Evolutionary conservation across 306 rosid genomes (phyloP).

Genomic region (Purshia tridentata): DNA sequence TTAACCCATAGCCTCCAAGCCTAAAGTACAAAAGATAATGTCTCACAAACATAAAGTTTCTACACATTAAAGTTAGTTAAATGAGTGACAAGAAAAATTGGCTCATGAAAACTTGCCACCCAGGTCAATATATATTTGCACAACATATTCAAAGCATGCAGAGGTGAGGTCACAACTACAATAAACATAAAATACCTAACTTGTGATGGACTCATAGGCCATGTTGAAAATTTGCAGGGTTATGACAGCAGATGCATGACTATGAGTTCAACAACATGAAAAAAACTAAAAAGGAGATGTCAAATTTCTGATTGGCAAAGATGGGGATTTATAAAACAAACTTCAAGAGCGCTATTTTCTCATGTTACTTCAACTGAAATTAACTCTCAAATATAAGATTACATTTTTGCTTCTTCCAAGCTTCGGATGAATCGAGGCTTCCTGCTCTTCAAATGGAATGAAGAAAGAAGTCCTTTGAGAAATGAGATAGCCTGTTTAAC

Average conservation of each 20-base stretch:
- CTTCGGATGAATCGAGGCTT: slow-evolving; percentile 68
- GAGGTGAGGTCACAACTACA: neutral
- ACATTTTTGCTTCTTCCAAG: slow-evolving; percentile 97
- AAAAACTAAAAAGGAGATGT: neutral
- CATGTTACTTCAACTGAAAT: slow-evolving; percentile 1
- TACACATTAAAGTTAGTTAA: neutral
- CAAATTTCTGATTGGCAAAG: neutral
- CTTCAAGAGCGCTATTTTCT: neutral
- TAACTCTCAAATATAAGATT: slow-evolving; percentile 12
- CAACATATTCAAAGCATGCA: neutral
- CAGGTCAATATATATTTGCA: slow-evolving; percentile 2
- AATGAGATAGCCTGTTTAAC: slow-evolving; percentile 79
- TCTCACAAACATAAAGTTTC: neutral
- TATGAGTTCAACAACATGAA: neutral
- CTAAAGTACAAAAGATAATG: neutral
- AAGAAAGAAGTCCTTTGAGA: slow-evolving; percentile 85
- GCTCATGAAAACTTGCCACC: slow-evolving; percentile 16
- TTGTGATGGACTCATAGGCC: slow-evolving; percentile 4
- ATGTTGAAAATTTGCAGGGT: neutral
- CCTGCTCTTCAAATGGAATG: slow-evolving; percentile 87
- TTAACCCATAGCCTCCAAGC: slow-evolving; percentile 9
- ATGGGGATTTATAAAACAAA: neutral
- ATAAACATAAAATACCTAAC: slow-evolving; percentile 19
- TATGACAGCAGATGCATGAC: neutral
- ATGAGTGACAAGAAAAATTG: slow-evolving; percentile 2